These are phyloP conservation scores for Cryptococcus jaspeensis DNA, from an alignment of 1,284 basidiomycete species.

Conservation along the genomic window DNA sequence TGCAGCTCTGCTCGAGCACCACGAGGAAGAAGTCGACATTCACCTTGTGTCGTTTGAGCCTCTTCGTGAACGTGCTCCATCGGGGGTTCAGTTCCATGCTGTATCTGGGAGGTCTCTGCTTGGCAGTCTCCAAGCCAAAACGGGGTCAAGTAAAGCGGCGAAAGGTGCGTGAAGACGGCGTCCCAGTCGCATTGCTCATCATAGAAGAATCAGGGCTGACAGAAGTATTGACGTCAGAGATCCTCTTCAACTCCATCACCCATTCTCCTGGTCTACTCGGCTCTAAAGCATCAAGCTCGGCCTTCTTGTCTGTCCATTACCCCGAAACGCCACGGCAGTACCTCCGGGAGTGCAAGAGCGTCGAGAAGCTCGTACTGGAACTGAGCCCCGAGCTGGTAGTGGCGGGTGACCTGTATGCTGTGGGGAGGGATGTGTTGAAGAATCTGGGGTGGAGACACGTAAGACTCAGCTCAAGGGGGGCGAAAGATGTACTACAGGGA, in stretches of 20 bases:
- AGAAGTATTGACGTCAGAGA: too few relatives aligned
- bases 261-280: neutral
- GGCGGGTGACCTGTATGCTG: constrained; percentile 14
- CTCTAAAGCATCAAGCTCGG: neutral
- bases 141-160: too few relatives aligned
- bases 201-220: neutral
- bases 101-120: too few relatives aligned
- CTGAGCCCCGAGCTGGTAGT: constrained; percentile 19
- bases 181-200: neutral
- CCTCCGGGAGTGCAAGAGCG: constrained; percentile 9
- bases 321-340: constrained; percentile 15
- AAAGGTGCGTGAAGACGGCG: neutral
- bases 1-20: neutral
- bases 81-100: too few relatives aligned
- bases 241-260: neutral
- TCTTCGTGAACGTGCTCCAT: neutral
- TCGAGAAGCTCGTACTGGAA: constrained; percentile 5
- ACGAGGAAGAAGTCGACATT: neutral
- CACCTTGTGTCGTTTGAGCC: neutral
- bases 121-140: too few relatives aligned
- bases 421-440: constrained; percentile 17
- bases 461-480: constrained; percentile 17
- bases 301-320: neutral
- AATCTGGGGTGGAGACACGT: constrained; percentile 4
- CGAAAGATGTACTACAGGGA: constrained; percentile 18